phyloP scores from a whole-genome alignment of 306 rosid species.

The Gynostemma pentaphyllum region DNA sequence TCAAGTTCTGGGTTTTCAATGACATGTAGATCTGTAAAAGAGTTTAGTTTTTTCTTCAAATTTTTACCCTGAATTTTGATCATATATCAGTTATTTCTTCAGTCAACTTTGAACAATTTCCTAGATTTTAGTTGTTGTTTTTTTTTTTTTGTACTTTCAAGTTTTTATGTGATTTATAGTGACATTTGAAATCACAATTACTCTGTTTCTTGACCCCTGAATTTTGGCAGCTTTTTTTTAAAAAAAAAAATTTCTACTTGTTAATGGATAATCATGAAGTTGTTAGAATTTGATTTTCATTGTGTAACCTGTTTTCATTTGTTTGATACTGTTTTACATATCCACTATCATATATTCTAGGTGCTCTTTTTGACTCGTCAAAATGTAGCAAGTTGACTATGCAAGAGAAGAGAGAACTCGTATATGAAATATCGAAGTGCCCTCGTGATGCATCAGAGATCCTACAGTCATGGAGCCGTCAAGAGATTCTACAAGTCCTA shows the following conservation, averaged over 20 bases:
- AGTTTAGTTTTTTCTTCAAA: too few species aligned
- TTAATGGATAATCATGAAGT: too few species aligned
- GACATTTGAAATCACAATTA: background rate
- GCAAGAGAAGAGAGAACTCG: conserved; percentile 82
- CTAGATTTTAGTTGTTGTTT: too few species aligned
- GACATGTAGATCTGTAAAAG: background rate
- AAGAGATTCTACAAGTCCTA: conserved; percentile 79
- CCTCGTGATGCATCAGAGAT: conserved; percentile 64
- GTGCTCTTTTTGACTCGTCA: conserved; percentile 41
- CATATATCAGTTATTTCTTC: background rate
- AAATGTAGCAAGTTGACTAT: conserved; percentile 55
- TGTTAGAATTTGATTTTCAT: background rate
- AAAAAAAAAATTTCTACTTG: too few species aligned
- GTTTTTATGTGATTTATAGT: background rate
- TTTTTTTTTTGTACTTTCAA: too few species aligned
- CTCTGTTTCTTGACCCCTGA: too few species aligned
- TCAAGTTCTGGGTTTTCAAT: background rate
- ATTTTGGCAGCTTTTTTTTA: too few species aligned
- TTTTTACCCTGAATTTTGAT: background rate
- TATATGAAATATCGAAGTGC: conserved; percentile 70
- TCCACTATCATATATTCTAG: conserved; percentile 26
- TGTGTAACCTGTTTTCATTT: background rate
- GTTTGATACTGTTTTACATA: conserved; percentile 10
- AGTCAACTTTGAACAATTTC: too few species aligned
- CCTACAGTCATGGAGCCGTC: conserved; percentile 95